Percentiles rank a stretch among this genome's conserved stretches.
phyloP scores from a whole-genome alignment of 768 basidiomycete species.

The Suillus tomentosus region DNA sequence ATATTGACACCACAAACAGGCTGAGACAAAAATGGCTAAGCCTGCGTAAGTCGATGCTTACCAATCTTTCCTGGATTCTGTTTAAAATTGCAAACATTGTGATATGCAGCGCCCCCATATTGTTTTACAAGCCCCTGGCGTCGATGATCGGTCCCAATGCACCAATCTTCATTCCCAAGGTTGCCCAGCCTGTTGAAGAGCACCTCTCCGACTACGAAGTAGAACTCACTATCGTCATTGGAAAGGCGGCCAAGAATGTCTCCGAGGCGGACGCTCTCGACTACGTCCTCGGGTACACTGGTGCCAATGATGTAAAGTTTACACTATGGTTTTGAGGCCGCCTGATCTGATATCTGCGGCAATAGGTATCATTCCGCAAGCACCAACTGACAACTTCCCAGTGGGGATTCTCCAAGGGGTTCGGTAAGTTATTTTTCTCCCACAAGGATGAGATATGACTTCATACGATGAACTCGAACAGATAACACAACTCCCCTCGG shows the following conservation, averaged over 20 bases:
- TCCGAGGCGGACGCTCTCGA: constrained; percentile 79
- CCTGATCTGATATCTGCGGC: background rate
- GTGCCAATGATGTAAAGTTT: constrained; percentile 67
- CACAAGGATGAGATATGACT: background rate
- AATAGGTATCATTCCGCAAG: constrained; percentile 77
- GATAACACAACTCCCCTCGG: constrained; percentile 64
- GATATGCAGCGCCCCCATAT: constrained; percentile 56
- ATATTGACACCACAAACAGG: constrained; percentile 37
- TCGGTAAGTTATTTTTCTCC: constrained; percentile 49
- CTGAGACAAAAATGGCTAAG: constrained; percentile 62
- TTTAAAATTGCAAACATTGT: background rate
- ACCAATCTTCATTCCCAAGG: constrained; percentile 63
- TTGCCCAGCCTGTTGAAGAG: constrained; percentile 66
- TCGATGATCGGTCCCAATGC: constrained; percentile 72
- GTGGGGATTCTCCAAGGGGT: constrained; percentile 88
- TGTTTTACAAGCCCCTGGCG: constrained; percentile 79
- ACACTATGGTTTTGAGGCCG: background rate
- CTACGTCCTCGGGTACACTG: constrained; percentile 84
- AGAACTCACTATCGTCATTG: constrained; percentile 81
- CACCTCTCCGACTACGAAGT: constrained; percentile 84
- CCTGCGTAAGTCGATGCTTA: constrained; percentile 51
- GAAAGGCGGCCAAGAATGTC: constrained; percentile 79
- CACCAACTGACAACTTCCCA: constrained; percentile 81
- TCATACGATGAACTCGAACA: constrained; percentile 7
- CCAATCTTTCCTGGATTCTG: background rate